Percentiles rank a stretch among this genome's conserved stretches.
Conservation (phyloP, 2,329 filamentous ascomycete genomes). For the Ophiostoma australiae region DNA sequence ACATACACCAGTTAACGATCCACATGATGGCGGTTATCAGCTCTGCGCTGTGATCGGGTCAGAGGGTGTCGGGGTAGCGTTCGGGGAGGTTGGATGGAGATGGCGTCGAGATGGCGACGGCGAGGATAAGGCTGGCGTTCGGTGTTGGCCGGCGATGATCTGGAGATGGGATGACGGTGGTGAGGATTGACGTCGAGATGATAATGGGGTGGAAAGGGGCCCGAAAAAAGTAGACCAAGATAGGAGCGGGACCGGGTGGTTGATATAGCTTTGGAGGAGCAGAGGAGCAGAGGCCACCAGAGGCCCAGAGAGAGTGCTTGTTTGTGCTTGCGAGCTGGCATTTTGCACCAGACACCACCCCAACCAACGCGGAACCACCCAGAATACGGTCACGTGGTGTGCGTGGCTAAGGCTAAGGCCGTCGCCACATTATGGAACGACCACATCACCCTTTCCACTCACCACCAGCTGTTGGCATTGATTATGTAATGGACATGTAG, state of each 20-base stretch:
- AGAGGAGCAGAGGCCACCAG: background rate
- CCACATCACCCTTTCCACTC: background rate
- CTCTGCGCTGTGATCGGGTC: background rate
- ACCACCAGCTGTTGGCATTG: background rate
- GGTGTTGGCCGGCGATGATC: background rate
- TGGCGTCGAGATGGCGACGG: background rate
- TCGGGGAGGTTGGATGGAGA: background rate
- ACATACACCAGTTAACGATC: slow-evolving; percentile 92
- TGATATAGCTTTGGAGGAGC: slow-evolving; percentile 4
- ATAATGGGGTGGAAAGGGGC: slow-evolving; percentile 8
- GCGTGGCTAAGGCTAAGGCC: background rate
- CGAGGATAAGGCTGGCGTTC: background rate
- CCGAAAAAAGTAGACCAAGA: slow-evolving; percentile 14
- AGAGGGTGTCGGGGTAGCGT: background rate
- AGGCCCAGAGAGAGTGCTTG: background rate
- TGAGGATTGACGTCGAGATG: slow-evolving; percentile 4
- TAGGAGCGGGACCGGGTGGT: slow-evolving; percentile 15
- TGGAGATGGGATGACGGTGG: background rate
- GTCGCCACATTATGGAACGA: background rate
- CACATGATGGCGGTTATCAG: slow-evolving; percentile 59
- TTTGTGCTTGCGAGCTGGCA: background rate
- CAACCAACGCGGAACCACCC: background rate
- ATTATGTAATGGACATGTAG: background rate
- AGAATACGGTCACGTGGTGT: background rate
- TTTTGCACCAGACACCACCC: background rate